phyloP scores from a whole-genome alignment of 2,329 filamentous ascomycete species.

The Claviceps monticola region DNA sequence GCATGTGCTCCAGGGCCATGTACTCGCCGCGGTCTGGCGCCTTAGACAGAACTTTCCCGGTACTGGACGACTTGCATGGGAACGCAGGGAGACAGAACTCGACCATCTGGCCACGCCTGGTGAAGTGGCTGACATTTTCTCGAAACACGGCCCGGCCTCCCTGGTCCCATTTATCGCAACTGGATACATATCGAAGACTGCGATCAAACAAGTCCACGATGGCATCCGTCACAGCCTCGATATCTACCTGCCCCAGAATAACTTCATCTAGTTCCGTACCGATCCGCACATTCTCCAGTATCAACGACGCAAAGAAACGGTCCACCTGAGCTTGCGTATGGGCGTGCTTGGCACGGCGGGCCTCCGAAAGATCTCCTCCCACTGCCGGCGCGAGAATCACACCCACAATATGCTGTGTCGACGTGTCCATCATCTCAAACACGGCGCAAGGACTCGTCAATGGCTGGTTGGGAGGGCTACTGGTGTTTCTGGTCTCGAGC shows the following conservation, averaged over 20 bases:
- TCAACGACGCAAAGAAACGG: conserved; percentile 5
- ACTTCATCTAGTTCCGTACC: neutral
- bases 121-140: conserved; percentile 12
- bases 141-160: conserved; percentile 12
- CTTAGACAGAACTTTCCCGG: conserved; percentile 18
- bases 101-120: conserved; percentile 9
- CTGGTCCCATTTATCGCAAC: conserved; percentile 12
- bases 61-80: conserved; percentile 25
- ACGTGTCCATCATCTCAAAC: neutral
- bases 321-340: neutral
- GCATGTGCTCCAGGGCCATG: conserved; percentile 18
- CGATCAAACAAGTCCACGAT: conserved; percentile 13
- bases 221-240: conserved; percentile 2
- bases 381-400: conserved; percentile 1
- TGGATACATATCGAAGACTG: conserved; percentile 11
- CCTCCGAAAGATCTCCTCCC: too few relatives aligned
- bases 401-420: conserved; percentile 1
- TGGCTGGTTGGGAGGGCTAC: neutral
- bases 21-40: conserved; percentile 22
- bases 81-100: conserved; percentile 24
- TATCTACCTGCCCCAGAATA: neutral
- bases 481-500: neutral
- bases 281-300: neutral
- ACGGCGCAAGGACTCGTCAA: neutral
- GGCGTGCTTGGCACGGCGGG: too few relatives aligned